Base-by-base conservation (phyloP, 2,329 filamentous ascomycete species). In the Beauveria varroae region DNA sequence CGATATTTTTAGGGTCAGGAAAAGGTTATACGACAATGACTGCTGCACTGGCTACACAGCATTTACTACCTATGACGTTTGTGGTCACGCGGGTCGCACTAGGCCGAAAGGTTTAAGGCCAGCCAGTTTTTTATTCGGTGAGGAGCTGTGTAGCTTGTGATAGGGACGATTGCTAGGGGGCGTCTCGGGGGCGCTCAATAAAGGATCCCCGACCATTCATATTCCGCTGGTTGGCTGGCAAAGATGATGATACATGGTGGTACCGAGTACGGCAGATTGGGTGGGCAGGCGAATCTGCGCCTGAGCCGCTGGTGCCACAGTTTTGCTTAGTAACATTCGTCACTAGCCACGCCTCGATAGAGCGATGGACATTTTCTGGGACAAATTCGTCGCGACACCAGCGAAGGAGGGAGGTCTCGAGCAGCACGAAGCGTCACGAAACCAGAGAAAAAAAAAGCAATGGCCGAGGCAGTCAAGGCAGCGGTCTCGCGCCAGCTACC, bases 381-480 rank as follows among this genome's bases (percentile, higher is more conserved):
- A 51, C 52, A 61, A 61, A 37, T 54, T 55, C 37, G 26, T 55
- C 50, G 54, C 49, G 50, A 59, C 50, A 22, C 30, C 18, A 30
- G 30, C 16, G 26, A 18, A 52, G n/a, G 41, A 43, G 26, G 28
- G 12, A 37, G 5, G 34, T 37, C 18, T 28, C 22, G 43, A 58
- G 51, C 55, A 58, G 51, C 46, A 41, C 34, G 10, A 10, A n/a
- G 26, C 51, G 28, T 56, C 47, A 58, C 34, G 43, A 16, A 62
- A 41, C 18, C 41, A 14, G 22, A 46, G 41, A 51, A 3, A 34
- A 37, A 14, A 61, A 64, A 61, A 65, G 65, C 65, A 63, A 78
- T 78, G 76, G 73, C 76, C 44, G 70, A 74, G 64, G 71, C 71
- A 72, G 74, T 71, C 43, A 75, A 72, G 65, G 71, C 67, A 53